Conservation (phyloP, 768 basidiomycete genomes). For the Peribolospora baueri region DNA sequence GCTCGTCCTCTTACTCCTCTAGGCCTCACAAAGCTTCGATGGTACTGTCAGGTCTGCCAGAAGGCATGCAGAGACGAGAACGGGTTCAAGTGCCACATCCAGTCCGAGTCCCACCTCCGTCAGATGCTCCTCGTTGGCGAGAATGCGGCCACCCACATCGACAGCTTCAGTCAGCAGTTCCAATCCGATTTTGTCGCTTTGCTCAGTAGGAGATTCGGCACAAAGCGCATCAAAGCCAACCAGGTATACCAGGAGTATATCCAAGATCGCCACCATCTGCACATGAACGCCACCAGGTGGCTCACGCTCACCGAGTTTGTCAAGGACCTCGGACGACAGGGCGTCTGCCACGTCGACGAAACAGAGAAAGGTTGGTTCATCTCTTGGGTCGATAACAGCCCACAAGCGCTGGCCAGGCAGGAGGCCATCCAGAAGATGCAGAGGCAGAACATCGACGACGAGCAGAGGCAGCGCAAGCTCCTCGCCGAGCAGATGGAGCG, state of each 20-base stretch:
- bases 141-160: slow-evolving; percentile 71
- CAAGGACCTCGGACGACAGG: slow-evolving; percentile 63
- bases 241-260: slow-evolving; percentile 96
- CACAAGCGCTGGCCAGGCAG: slow-evolving; percentile 77
- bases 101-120: slow-evolving; percentile 68
- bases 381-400: slow-evolving; percentile 89
- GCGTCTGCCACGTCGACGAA: slow-evolving; percentile 80
- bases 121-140: slow-evolving; percentile 97
- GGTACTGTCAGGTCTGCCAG: slow-evolving; percentile 98
- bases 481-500: slow-evolving; percentile 86
- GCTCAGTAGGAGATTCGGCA: slow-evolving; percentile 60
- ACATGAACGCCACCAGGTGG: slow-evolving; percentile 97
- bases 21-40: slow-evolving; percentile 67
- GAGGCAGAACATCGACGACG: slow-evolving; percentile 68
- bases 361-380: slow-evolving; percentile 98
- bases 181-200: slow-evolving; percentile 78
- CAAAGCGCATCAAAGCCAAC: slow-evolving; percentile 83
- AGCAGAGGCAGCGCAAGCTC: slow-evolving; percentile 69
- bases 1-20: not conserved
- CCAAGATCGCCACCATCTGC: slow-evolving; percentile 69
- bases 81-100: slow-evolving; percentile 87
- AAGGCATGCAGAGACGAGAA: slow-evolving; percentile 96
- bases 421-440: slow-evolving; percentile 81
- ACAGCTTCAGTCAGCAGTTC: slow-evolving; percentile 67
- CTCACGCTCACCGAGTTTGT: slow-evolving; percentile 89